These are phyloP conservation scores for Scutellaria galericulata DNA, from an alignment of 257 asterid genomes.

Conservation along the genomic window DNA sequence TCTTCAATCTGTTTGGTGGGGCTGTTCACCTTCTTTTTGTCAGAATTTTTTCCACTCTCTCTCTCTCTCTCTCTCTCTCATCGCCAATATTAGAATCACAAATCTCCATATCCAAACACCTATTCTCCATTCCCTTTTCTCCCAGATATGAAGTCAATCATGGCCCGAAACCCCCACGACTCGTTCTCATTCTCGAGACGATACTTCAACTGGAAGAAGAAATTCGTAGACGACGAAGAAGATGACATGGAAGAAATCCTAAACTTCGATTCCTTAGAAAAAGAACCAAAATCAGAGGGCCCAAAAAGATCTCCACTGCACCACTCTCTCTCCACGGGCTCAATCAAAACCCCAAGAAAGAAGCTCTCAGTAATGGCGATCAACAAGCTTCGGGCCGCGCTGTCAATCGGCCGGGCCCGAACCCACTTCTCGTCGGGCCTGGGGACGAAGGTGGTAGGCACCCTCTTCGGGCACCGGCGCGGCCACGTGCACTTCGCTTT, in stretches of 20 bases:
- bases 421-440: constrained; percentile 49
- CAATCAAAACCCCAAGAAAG: constrained; percentile 45
- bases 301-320: constrained; percentile 34
- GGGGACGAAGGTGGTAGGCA: constrained; percentile 68
- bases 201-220: constrained; percentile 73
- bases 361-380: constrained; percentile 51
- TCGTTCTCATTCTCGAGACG: constrained; percentile 90
- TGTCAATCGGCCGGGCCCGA: constrained; percentile 46
- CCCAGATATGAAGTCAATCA: constrained; percentile 63
- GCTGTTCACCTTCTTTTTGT: constrained; percentile 78
- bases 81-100: too few species aligned
- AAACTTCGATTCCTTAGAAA: constrained; percentile 40
- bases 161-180: constrained; percentile 64
- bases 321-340: constrained; percentile 41
- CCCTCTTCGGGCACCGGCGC: constrained; percentile 81
- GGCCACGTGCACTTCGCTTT: constrained; percentile 84
- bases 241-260: constrained; percentile 61
- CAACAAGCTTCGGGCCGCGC: constrained; percentile 58
- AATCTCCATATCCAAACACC: neutral
- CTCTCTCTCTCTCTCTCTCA: constrained; percentile 29
- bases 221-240: constrained; percentile 51
- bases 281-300: constrained; percentile 18
- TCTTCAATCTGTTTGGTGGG: constrained; percentile 60
- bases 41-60: constrained; percentile 37
- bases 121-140: neutral